Evolutionary conservation across 768 basidiomycete genomes (phyloP).

Genomic region (Russula sp.): DNA sequence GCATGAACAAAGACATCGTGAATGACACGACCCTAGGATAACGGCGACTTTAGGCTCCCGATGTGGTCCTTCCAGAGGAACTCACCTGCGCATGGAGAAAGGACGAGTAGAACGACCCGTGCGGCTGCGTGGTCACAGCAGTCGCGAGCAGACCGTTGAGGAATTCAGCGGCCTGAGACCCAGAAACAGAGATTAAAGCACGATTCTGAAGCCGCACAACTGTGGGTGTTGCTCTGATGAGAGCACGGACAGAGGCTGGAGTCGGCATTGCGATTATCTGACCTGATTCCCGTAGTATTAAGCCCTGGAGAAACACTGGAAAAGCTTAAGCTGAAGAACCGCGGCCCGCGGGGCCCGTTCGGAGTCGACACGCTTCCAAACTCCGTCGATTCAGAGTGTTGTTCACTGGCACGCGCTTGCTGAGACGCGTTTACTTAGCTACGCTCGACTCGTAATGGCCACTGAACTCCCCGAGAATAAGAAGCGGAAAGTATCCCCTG

Average conservation of each 20-base stretch:
- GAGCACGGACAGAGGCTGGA: conserved; percentile 35
- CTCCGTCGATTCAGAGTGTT: neutral
- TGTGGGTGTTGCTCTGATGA: conserved; percentile 39
- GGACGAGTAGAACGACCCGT: conserved; percentile 58
- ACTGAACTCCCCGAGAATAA: conserved; percentile 33
- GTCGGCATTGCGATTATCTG: conserved; percentile 29
- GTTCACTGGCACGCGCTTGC: neutral
- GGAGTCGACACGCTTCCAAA: conserved; percentile 20
- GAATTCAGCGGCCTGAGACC: conserved; percentile 75
- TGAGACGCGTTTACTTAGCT: neutral
- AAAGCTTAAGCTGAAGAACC: neutral
- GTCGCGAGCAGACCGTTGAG: conserved; percentile 70
- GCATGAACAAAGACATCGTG: conserved; percentile 87
- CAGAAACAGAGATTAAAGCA: conserved; percentile 67
- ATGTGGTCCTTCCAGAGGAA: conserved; percentile 15
- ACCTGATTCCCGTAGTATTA: too few species aligned
- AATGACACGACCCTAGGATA: conserved; percentile 72
- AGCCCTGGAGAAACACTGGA: neutral
- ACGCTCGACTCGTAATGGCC: conserved; percentile 1
- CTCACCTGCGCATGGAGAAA: conserved; percentile 77
- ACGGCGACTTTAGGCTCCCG: conserved; percentile 18
- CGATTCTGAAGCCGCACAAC: conserved; percentile 60
- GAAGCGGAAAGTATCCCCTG: conserved; percentile 55
- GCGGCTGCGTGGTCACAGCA: conserved; percentile 39
- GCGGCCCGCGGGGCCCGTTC: neutral